These are phyloP conservation scores for Pestalotiopsis sp. DNA, from an alignment of 2,329 filamentous ascomycete species.

Conservation along the genomic window DNA sequence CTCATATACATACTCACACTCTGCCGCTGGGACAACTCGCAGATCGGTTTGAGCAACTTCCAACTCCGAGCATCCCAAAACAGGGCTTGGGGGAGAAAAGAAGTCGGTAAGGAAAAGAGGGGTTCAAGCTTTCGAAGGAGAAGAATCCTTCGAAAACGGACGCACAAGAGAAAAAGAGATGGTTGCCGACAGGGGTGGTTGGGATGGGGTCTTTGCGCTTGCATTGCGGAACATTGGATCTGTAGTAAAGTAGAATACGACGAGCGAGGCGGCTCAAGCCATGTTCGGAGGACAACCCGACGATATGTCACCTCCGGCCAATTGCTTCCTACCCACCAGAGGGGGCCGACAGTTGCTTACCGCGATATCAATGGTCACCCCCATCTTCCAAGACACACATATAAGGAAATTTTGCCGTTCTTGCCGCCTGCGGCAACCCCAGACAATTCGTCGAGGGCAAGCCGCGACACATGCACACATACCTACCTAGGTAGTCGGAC, in stretches of 20 bases:
- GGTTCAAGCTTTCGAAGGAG: neutral
- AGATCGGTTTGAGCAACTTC: neutral
- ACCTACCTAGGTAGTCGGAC: neutral
- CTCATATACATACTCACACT: neutral
- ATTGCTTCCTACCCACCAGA: neutral
- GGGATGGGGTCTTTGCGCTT: neutral
- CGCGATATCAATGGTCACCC: neutral
- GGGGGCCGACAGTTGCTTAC: neutral
- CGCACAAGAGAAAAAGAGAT: neutral
- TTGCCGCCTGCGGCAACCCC: constrained; percentile 7
- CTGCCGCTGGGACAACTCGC: neutral
- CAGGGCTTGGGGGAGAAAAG: neutral
- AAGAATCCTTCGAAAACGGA: constrained; percentile 5
- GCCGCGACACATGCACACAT: neutral
- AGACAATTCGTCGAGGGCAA: neutral
- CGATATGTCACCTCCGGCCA: constrained; percentile 4
- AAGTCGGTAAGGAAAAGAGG: constrained; percentile 1
- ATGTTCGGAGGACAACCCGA: neutral
- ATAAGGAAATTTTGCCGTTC: constrained; percentile 5
- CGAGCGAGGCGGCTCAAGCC: constrained; percentile 7
- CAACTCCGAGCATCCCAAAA: neutral
- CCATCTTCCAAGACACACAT: neutral
- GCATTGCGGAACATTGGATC: constrained; percentile 4
- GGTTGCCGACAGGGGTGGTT: neutral
- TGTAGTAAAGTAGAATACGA: neutral